Conservation (phyloP, 176 grass and related monocot species). For the Oryza coarctata region DNA sequence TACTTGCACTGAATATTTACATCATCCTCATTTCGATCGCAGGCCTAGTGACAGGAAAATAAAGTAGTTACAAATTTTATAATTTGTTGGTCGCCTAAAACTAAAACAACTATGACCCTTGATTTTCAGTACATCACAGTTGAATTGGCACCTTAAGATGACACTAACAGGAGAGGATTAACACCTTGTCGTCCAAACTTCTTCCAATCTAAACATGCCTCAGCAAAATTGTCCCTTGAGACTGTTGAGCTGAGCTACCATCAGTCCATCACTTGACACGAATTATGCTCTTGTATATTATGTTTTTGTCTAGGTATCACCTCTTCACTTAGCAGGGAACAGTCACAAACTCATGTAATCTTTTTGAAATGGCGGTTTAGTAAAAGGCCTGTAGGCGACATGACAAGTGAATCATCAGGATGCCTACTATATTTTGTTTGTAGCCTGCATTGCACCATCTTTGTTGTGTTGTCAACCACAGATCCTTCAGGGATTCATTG, state of each 20-base stretch:
- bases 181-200: not conserved
- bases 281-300: not conserved
- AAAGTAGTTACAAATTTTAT: not conserved
- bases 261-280: not conserved
- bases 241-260: not conserved
- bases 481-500: conserved; percentile 15
- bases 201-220: not conserved
- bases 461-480: conserved; percentile 3
- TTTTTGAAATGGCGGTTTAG: not conserved
- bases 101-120: not conserved
- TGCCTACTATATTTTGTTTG: conserved; percentile 3
- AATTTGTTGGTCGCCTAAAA: not conserved
- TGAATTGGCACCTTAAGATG: not conserved
- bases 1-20: not conserved
- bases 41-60: conserved; percentile 7
- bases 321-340: not conserved
- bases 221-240: not conserved
- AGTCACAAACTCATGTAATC: not conserved
- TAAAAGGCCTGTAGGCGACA: not conserved
- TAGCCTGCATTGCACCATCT: not conserved
- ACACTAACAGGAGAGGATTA: conserved; percentile 2
- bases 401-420: not conserved
- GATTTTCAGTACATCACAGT: conserved; percentile 12
- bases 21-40: not conserved
- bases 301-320: not conserved